Evolutionary conservation across 306 rosid genomes (phyloP).

Genomic region (Acacia acuminata): DNA sequence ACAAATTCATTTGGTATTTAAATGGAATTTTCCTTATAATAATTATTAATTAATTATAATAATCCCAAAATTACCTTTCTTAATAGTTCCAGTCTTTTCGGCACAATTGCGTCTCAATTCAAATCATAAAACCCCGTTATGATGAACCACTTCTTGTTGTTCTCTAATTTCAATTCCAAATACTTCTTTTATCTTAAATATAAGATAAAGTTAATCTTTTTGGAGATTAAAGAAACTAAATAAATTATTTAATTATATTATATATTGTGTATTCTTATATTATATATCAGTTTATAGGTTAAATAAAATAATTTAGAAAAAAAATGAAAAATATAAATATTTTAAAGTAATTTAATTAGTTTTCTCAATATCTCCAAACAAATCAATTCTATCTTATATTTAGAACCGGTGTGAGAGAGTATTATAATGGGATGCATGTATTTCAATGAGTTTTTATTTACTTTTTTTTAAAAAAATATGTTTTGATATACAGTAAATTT

Average conservation of each 20-base stretch:
- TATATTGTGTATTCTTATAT: too few species aligned
- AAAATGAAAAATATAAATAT: too few species aligned
- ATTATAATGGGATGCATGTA: neutral
- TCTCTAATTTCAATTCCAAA: neutral
- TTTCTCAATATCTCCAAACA: too few species aligned
- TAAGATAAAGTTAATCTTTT: rapidly evolving
- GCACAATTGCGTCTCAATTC: slow-evolving; percentile 23
- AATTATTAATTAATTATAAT: neutral
- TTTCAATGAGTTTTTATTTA: neutral
- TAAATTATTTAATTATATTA: too few species aligned
- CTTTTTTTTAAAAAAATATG: neutral
- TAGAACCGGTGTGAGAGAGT: too few species aligned
- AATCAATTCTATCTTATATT: too few species aligned
- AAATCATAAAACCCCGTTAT: neutral
- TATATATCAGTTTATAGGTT: too few species aligned
- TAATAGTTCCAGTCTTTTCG: slow-evolving; percentile 36
- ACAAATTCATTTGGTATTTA: too few species aligned
- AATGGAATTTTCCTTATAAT: neutral
- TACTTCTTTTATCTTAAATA: neutral
- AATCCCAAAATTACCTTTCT: slow-evolving; percentile 14
- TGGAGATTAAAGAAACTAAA: too few species aligned
- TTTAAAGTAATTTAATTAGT: too few species aligned
- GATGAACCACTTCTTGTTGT: neutral
- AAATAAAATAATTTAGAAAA: too few species aligned
- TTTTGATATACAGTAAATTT: neutral